Conservation (phyloP, 1,284 basidiomycete genomes). For the Prillingera fragicola region DNA sequence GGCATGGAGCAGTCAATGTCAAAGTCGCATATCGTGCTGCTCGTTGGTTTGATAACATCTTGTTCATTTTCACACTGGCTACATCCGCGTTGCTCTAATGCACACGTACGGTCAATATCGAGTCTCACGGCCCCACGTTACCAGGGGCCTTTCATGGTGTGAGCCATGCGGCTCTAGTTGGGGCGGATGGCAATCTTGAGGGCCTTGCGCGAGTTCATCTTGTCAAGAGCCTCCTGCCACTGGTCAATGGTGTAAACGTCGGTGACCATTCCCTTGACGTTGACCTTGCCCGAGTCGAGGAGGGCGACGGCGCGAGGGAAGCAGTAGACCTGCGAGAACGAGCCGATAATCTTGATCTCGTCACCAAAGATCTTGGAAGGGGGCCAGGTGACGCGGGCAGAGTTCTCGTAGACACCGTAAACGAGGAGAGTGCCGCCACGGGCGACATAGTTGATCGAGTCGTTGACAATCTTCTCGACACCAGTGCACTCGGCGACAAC, state of each 20-base stretch:
- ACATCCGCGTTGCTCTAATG: slow-evolving; percentile 2
- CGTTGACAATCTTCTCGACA: slow-evolving; percentile 69
- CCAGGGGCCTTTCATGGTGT: background rate
- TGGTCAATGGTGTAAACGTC: slow-evolving; percentile 69
- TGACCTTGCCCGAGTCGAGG: slow-evolving; percentile 75
- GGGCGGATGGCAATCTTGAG: slow-evolving; percentile 48
- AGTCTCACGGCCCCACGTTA: background rate
- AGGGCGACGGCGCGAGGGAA: slow-evolving; percentile 85
- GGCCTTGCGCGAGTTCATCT: slow-evolving; percentile 58
- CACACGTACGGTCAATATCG: background rate
- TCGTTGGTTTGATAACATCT: background rate
- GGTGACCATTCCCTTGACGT: slow-evolving; percentile 74
- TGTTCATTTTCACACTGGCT: background rate
- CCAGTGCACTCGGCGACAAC: slow-evolving; percentile 84
- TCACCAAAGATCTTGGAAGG: slow-evolving; percentile 78
- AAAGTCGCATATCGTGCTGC: background rate
- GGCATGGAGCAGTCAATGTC: background rate
- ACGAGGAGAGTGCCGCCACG: slow-evolving; percentile 51
- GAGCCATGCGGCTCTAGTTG: too few species aligned
- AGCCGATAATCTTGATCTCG: slow-evolving; percentile 79
- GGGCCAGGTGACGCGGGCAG: slow-evolving; percentile 71
- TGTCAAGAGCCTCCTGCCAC: slow-evolving; percentile 73
- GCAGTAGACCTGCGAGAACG: slow-evolving; percentile 76
- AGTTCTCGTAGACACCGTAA: slow-evolving; percentile 62
- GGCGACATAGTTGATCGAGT: slow-evolving; percentile 75